Base-by-base conservation (phyloP, 129 eudicot species). In the Flaveria bidentis region DNA sequence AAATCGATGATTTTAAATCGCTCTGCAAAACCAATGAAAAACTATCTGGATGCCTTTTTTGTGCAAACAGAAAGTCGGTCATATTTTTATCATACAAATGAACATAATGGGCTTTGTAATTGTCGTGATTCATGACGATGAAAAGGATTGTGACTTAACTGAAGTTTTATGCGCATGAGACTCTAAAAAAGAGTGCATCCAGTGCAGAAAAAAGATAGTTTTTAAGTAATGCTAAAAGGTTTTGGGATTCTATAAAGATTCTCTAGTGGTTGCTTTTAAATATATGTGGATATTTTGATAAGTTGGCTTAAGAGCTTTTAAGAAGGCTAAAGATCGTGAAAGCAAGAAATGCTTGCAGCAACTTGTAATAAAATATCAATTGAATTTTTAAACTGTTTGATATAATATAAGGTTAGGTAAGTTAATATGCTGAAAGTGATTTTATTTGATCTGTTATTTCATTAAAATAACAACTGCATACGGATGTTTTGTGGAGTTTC, bases 71-170 rank as follows among this genome's bases (percentile, higher is more conserved):
- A 55, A 73, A 76, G 56, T 52, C 16, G 41, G 41, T 5, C 57
- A 23, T 67, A 44, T 41, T 39, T 52, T 52, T 53, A 76, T 70
- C 76, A 71, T 64, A 20, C 45, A 63, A 39, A 62, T 33, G 30
- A 20, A 50, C 6, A 26, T 33, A 50, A 62, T 55, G 70, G 11
- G 17, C 10, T 6, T 14, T 30, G 12, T 45, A 49, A 44, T 50
- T 69, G 63, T 69, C 67, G 36, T 64, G 77, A 71, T 13, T 70
- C 42, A 39, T 71, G 83, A 79, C 74, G 15, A 71, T 64, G 58
- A 77, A 79, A 62, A 39, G 58, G 83, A 79, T 62, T 72, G 73
- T 26, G 83, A 79, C 83, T 72, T 72, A 50, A 78, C 46, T 79
- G 67, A 51, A 73, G 47, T 49, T 79, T 79, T 61, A 20, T 22